phyloP scores from a whole-genome alignment of 202 grass and related monocot species.

The Carex arenaria region DNA sequence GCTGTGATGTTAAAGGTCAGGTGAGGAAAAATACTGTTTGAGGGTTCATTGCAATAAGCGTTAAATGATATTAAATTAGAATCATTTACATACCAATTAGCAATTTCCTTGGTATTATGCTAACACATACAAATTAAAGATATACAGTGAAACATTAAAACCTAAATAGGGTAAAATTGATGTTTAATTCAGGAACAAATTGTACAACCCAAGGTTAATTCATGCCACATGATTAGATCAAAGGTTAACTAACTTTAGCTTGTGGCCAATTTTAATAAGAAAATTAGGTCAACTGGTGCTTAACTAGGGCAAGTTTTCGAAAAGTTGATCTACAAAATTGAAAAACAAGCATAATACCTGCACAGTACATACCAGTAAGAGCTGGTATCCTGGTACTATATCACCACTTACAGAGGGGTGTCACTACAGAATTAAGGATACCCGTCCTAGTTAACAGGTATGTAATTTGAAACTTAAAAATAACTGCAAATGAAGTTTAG shows the following conservation, averaged over 20 bases:
- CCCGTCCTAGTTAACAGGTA: not conserved
- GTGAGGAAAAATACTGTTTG: not conserved
- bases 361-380: too few relatives aligned
- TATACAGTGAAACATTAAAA: not conserved
- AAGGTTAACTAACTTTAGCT: not conserved
- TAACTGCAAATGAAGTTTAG: conserved; percentile 3
- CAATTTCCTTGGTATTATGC: not conserved
- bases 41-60: not conserved
- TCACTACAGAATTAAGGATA: too few relatives aligned
- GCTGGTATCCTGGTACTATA: too few relatives aligned
- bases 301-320: too few relatives aligned
- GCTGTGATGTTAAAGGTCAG: not conserved
- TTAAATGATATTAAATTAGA: not conserved
- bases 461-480: not conserved
- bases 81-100: not conserved
- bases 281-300: too few relatives aligned
- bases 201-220: not conserved
- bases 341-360: too few relatives aligned
- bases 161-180: not conserved
- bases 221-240: not conserved
- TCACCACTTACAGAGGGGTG: too few relatives aligned
- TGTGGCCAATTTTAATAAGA: too few relatives aligned
- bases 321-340: too few relatives aligned
- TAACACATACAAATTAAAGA: not conserved
- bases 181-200: not conserved